Conservation (phyloP, 75 land plant genomes). For the Adiantum capillusveneris region DNA sequence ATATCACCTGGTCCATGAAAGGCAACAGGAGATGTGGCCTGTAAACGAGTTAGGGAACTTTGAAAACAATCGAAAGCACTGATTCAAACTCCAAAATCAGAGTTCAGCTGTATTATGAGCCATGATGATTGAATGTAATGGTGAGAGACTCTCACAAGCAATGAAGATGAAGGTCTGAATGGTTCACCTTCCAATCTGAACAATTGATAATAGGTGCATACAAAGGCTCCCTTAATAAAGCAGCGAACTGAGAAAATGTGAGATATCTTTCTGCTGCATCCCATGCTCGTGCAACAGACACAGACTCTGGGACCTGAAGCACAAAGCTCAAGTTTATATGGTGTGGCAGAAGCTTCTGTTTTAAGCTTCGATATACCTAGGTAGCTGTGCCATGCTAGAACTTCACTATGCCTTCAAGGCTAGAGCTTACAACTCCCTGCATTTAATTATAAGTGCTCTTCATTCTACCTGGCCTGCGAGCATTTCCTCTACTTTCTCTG, state of each 20-base stretch:
- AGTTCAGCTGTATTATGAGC: too few species aligned
- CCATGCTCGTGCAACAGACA: constrained; percentile 30
- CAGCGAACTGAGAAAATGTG: constrained; percentile 19
- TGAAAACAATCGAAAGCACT: not conserved
- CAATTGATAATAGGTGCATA: constrained; percentile 31
- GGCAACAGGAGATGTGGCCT: constrained; percentile 28
- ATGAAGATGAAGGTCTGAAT: not conserved
- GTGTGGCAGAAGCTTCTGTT: too few species aligned
- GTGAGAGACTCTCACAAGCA: not conserved
- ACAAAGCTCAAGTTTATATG: too few species aligned
- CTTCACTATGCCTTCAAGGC: too few species aligned
- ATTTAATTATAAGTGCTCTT: too few species aligned
- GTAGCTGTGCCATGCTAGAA: too few species aligned
- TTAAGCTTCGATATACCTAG: too few species aligned
- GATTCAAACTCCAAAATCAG: too few species aligned
- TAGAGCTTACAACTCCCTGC: too few species aligned
- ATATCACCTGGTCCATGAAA: constrained; percentile 35
- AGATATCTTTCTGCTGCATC: constrained; percentile 31
- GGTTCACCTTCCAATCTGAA: constrained; percentile 34
- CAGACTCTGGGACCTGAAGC: constrained; percentile 6
- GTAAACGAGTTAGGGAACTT: not conserved
- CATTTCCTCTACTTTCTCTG: constrained; percentile 32
- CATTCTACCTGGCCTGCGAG: constrained; percentile 25
- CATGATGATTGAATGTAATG: too few species aligned
- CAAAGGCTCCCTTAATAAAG: constrained; percentile 17